Conservation (phyloP, 495 filamentous ascomycete genomes). For the Clohesyomyces aquaticus region DNA sequence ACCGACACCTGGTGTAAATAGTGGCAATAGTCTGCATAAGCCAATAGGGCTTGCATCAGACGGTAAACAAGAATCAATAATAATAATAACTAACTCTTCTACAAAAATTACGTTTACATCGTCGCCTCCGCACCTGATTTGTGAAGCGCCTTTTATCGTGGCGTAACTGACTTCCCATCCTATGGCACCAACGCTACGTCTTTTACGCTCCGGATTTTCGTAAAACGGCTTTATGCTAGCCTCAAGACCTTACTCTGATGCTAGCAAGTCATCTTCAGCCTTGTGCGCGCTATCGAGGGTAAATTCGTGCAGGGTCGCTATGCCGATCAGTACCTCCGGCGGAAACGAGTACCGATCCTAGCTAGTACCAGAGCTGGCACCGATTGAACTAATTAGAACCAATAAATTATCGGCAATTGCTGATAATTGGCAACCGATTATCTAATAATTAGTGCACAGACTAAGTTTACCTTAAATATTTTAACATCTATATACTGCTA, state of each 20-base stretch:
- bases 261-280: slow-evolving; percentile 18
- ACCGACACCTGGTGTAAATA: no score
- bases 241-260: slow-evolving; percentile 15
- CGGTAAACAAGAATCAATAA: no score
- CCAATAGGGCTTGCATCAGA: no score
- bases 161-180: slow-evolving; percentile 8
- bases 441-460: no score
- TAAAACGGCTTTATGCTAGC: slow-evolving; percentile 13
- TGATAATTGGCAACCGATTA: no score
- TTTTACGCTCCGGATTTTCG: slow-evolving; percentile 12
- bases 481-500: no score
- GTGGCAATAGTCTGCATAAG: no score
- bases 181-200: slow-evolving; percentile 9
- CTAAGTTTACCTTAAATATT: no score
- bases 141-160: slow-evolving; percentile 2
- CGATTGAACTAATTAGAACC: no score
- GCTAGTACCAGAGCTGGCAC: not conserved
- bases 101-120: not conserved
- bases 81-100: not conserved
- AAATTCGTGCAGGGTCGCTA: slow-evolving; percentile 16
- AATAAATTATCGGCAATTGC: no score
- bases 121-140: not conserved
- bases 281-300: slow-evolving; percentile 6
- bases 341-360: slow-evolving; percentile 22
- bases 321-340: slow-evolving; percentile 17